phyloP scores from a whole-genome alignment of 208 protist genomes.

The Acanthamoeba triangularis region DNA sequence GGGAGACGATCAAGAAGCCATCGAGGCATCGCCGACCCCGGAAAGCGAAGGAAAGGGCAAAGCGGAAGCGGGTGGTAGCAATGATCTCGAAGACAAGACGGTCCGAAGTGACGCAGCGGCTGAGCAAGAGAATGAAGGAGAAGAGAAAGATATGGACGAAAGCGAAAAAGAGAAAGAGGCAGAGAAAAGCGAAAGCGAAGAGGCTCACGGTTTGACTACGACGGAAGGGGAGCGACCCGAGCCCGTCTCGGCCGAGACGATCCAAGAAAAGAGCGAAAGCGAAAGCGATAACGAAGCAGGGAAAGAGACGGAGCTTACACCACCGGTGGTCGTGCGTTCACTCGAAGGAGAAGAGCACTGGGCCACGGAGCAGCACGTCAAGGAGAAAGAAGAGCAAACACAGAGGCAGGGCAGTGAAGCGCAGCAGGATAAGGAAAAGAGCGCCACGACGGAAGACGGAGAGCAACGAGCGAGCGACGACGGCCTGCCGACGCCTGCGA shows the following conservation, averaged over 20 bases:
- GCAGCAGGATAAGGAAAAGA: neutral
- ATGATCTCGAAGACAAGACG: neutral
- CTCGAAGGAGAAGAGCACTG: conserved; percentile 47
- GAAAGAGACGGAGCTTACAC: neutral
- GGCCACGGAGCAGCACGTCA: neutral
- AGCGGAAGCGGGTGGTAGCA: neutral
- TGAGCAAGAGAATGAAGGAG: neutral
- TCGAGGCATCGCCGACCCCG: neutral
- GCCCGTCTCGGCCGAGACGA: neutral
- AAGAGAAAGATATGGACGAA: neutral
- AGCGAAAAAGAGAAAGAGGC: neutral
- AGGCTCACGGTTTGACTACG: neutral
- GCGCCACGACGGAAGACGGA: neutral
- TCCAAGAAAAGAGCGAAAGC: too few relatives aligned
- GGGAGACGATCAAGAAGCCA: conserved; percentile 17
- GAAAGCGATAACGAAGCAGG: neutral
- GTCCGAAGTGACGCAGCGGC: neutral
- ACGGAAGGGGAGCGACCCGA: neutral
- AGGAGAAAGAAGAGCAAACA: neutral
- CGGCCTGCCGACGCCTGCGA: neutral
- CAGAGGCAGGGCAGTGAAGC: neutral
- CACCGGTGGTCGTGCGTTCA: neutral
- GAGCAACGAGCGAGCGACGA: neutral
- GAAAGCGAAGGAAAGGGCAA: neutral
- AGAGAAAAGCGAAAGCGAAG: conserved; percentile 20